Base-by-base conservation (phyloP, 805 yeast genomes). In the Kodamaea leandrae region DNA sequence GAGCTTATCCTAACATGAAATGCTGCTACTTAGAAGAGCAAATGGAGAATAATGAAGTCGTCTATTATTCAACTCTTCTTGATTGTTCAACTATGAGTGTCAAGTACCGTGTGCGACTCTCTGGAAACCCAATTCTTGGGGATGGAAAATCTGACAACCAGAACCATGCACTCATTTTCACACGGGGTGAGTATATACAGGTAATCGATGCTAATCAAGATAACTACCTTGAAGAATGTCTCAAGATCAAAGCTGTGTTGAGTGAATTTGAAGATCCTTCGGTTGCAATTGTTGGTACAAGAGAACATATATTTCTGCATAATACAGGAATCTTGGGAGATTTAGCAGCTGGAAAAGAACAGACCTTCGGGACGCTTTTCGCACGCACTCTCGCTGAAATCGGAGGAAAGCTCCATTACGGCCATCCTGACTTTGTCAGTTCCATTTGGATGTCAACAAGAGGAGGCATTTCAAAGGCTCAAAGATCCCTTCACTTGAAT, bases 61-160 rank as follows among this genome's bases (percentile, higher is more conserved):
- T 60, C 2, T 74, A 56, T 49, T 90, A 74, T 61, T 85, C 96
- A 6, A 83, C 89, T 33, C 63, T 90, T 39, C 39, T 65, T 3
- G 14, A 28, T 10, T 28, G 32, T 12, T 13, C 10, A 9, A 63
- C 62, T 38, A 41, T 51, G 6, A 37, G 51, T 0, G 56, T 51
- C 23, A 44, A 71, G 72, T 74, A 63, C 61, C 76, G 83, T 47
- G 71, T 91, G n/a, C 78, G 75, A 52, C 71, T 91, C 10, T 85
- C 96, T 2, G 98, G 98, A 12, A 84, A 91, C 63, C 98, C 98
- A 9, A 91, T 91, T 39, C 68, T 90, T 33, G 98, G 98, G 19
- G 98, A 91, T 63, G 98, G 98, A 25, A 91, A 91, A 60, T 83
- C 96, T 12, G 98, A 91, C 60, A 91, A 91, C 60, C 98, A 91